A percentile compares a stretch with the other conserved stretches of the same genome.
phyloP scores from a whole-genome alignment of 345 rosid genomes.

The Eucalyptus sp. region DNA sequence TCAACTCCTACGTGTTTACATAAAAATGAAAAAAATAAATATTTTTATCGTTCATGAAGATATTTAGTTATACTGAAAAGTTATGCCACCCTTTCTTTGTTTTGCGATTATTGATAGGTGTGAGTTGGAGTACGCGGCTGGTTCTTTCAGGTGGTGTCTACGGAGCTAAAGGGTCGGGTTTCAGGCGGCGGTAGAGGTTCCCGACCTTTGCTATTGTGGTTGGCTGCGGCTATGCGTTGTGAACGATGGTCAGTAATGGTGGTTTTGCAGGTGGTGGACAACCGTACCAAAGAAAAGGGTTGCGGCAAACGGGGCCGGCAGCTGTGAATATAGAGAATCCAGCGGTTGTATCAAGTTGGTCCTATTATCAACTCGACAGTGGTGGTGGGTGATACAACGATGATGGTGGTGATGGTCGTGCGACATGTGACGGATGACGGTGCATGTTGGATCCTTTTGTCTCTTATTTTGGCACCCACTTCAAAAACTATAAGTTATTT shows the following conservation, averaged over 20 bases:
- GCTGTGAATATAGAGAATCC: not conserved
- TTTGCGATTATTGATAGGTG: not conserved
- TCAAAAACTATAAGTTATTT: not conserved
- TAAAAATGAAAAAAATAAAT: too few relatives aligned
- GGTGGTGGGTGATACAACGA: not conserved
- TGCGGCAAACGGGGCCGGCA: not conserved
- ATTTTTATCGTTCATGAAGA: too few relatives aligned
- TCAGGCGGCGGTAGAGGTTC: not conserved
- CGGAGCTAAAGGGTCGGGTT: not conserved
- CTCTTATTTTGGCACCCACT: not conserved
- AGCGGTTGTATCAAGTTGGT: not conserved
- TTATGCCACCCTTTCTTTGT: not conserved
- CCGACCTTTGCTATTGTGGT: not conserved
- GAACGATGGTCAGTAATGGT: not conserved
- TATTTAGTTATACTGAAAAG: rapidly evolving
- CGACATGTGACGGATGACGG: not conserved
- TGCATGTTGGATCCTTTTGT: not conserved
- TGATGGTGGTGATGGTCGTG: not conserved
- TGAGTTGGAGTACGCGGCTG: not conserved
- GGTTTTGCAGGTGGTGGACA: not conserved
- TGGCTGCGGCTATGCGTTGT: not conserved
- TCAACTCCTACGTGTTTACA: not conserved
- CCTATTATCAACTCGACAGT: not conserved
- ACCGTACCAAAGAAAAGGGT: not conserved
- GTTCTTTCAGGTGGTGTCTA: not conserved